These are phyloP conservation scores for Pigoraptor vietnamica DNA, from an alignment of 78 protist species.

Conservation along the genomic window DNA sequence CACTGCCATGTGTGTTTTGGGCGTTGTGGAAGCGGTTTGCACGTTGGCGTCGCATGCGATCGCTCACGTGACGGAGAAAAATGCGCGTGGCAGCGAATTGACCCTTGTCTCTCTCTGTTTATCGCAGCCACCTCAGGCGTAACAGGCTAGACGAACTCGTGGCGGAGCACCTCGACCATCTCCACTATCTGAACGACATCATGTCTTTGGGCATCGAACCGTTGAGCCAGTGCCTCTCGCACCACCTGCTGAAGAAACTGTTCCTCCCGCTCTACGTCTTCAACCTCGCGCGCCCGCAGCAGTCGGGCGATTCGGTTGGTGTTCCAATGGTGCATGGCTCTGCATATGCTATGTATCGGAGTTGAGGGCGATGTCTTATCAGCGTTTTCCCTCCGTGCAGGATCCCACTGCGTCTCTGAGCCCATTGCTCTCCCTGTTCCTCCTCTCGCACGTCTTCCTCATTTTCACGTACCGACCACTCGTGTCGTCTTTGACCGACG, in stretches of 20 bases:
- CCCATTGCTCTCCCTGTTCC: neutral
- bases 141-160: neutral
- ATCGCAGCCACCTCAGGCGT: neutral
- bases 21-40: too few relatives aligned
- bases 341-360: neutral
- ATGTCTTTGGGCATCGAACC: neutral
- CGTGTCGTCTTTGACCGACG: neutral
- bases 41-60: neutral
- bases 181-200: slow-evolving; percentile 14
- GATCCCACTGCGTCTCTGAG: neutral
- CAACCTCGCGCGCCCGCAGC: neutral
- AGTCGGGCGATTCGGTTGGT: neutral
- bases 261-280: neutral
- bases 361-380: too few relatives aligned
- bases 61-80: too few relatives aligned
- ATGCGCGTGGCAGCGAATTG: too few relatives aligned
- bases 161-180: neutral
- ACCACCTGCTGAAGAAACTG: neutral
- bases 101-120: neutral
- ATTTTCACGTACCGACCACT: neutral
- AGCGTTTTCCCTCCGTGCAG: neutral
- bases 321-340: neutral
- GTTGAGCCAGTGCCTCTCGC: neutral
- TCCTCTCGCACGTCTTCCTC: neutral
- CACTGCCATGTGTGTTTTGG: neutral